Evolutionary conservation across 805 yeast species (phyloP), one percentile per base, ranked within the genome.

Genomic region (Candida tammaniensis): DNA sequence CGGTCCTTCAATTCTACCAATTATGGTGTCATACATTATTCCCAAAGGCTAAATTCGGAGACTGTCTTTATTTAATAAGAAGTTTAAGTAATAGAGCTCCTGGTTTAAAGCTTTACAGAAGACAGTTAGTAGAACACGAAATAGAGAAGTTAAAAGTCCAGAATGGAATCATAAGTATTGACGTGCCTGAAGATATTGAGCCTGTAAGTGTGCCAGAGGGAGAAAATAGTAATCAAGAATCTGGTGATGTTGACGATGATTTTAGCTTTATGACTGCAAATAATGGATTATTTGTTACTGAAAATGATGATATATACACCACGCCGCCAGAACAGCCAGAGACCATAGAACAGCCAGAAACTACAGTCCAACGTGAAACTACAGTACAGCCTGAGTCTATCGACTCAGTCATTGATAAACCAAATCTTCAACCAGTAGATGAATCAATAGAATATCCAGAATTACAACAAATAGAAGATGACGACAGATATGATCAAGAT

Each of bases 41-140:
- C 51, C 95, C 96, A 4, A 84, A 82, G 60, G 86, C 93, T 11
- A 80, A 76, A 42, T 85, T 88, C 44, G 64, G 66, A 30, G 94
- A 86, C 54, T 80, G 88, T 48, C 59, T 82, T 1, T 64, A 68
- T 16, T 57, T 82, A 45, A 57, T 80, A 31, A 64, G 71, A 25
- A 58, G 67, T 11, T 67, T 77, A 26, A 80, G 84, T 10, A 57
- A 52, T 17, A 54, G 56, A 55, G 42, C 72, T 15, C 55, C 62
- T 12, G 58, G 55, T 10, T 55, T 77, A 19, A 55, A 48, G 32
- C 23, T 52, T 4, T 60, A 60, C 35, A 49, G 68, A 45, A 44
- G 48, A 13, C 55, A 51, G 30, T 45, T 59, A 36, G 42, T 61
- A 3, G 60, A 57, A 3, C 38, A 44, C 23, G 62, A 61, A 33